Evolutionary conservation across 2,329 filamentous ascomycete genomes (phyloP).

Genomic region (Calonectria naviculata): DNA sequence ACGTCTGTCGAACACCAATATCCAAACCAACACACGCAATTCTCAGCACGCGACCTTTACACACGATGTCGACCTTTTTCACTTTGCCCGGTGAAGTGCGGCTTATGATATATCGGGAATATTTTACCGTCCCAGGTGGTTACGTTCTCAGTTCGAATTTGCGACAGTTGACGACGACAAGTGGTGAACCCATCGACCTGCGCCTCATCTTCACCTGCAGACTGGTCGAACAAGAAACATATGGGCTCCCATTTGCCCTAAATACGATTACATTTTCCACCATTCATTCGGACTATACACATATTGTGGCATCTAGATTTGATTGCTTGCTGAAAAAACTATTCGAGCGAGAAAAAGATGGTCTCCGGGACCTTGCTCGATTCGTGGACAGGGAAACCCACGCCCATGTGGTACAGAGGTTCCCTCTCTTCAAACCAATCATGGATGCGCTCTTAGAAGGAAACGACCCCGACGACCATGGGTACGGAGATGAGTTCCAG

Average conservation of each 20-base stretch:
- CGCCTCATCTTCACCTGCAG: slow-evolving; percentile 16
- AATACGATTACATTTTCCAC: slow-evolving; percentile 18
- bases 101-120: background rate
- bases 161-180: background rate
- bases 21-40: too few species aligned
- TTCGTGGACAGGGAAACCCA: background rate
- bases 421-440: background rate
- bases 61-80: background rate
- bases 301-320: background rate
- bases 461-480: background rate
- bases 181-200: background rate
- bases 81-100: slow-evolving; percentile 7
- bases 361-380: background rate
- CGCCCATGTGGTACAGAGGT: background rate
- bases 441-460: background rate
- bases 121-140: slow-evolving; percentile 1
- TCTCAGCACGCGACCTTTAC: too few species aligned
- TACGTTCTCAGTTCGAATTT: background rate
- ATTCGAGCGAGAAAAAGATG: background rate
- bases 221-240: background rate
- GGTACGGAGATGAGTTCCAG: background rate
- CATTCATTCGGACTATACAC: background rate
- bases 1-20: too few species aligned
- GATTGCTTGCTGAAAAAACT: background rate
- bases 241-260: background rate